Conservation (phyloP, 306 rosid genomes). For the Neltuma alba region DNA sequence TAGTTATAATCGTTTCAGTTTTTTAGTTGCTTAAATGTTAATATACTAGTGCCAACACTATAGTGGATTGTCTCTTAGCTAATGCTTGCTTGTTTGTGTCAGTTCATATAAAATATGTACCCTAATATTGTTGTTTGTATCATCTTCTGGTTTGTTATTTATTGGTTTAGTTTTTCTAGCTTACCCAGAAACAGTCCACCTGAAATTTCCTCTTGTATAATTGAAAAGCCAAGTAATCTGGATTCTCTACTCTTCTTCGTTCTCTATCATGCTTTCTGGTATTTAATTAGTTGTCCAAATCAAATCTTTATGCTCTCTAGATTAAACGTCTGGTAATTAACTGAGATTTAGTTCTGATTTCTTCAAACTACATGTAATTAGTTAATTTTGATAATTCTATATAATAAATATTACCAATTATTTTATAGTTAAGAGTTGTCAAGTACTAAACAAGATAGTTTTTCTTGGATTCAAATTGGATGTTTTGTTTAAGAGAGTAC, state of each 20-base stretch:
- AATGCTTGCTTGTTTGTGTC: constrained; percentile 3
- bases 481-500: no score
- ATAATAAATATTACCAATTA: background rate
- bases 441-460: no score
- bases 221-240: background rate
- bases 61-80: constrained; percentile 12
- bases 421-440: no score
- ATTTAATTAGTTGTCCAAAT: background rate
- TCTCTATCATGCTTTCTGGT: background rate
- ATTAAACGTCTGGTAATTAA: background rate
- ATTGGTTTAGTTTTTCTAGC: background rate
- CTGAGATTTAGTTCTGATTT: background rate
- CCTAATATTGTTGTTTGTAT: background rate
- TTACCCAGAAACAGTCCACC: background rate
- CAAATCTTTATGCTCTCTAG: background rate
- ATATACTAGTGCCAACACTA: constrained; percentile 22
- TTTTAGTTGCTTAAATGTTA: constrained; percentile 58
- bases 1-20: constrained; percentile 43
- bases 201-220: background rate
- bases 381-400: background rate
- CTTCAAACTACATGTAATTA: background rate
- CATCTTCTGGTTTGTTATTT: background rate
- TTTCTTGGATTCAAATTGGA: no score
- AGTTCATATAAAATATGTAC: constrained; percentile 16
- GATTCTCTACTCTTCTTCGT: background rate